Base-by-base conservation (phyloP, 1,139 yeast genomes). In the Candida buenavistaensis region DNA sequence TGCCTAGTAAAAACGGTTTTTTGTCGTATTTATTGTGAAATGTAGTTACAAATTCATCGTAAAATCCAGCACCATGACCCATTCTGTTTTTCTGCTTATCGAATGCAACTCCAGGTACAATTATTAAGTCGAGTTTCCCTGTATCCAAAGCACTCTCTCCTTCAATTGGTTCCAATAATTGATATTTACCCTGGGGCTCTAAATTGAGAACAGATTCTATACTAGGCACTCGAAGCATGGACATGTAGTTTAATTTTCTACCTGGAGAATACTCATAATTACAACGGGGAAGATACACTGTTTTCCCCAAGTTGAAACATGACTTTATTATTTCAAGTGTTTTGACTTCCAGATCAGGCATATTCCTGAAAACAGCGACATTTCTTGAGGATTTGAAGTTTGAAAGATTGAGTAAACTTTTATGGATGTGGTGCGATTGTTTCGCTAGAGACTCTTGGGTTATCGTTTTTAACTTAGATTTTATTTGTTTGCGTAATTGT, bases 31-130 rank as follows among this genome's bases (percentile, higher is more conserved):
- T 57, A 21, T 55, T 48, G n/a, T 49, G 33, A 49, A 80, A 80
- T 28, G 80, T 62, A 24, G 65, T 61, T 25, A 88, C 68, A 53
- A 78, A 90, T 46, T 82, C 87, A 55, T 92, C 97, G 56, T 92
- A 92, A 57, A 76, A 89, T 0, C 97, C 98, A 8, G 82, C 94
- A 1, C 98, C 98, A 55, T 89, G 96, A 1, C 97, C 98, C 36
- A 92, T 56, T 38, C 98, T 59, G 22, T 68, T 62, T 33, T 81
- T 77, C 6, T 47, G 35, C 1, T 41, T 46, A 3, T 83, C 71
- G 54, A 87, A 90, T 1, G 88, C 96, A 1, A 92, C 82, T 0
- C 95, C 97, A 0, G 97, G 98, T 0, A 92, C 67, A 2, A 92
- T 59, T 6, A 92, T 64, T 17, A 89, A 51, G 48, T 90, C 97